A percentile compares a stretch with the other conserved stretches of the same genome.
Evolutionary conservation across 78 protist genomes (phyloP).

Genomic region (Guillardia theta): DNA sequence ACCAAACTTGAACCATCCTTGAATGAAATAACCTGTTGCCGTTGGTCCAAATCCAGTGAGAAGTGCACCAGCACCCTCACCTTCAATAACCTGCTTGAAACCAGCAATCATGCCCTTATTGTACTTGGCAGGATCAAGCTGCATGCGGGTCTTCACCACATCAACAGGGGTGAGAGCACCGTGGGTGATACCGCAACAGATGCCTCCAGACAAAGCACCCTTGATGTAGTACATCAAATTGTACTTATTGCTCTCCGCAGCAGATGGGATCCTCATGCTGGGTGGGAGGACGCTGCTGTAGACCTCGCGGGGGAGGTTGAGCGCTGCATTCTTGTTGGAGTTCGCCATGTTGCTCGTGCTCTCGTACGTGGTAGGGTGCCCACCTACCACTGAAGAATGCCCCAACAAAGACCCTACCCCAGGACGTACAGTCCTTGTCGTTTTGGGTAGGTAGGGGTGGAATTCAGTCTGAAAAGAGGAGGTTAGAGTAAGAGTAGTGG

Average conservation of each 20-base stretch:
- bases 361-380: background rate
- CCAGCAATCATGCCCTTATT: conserved; percentile 54
- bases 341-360: background rate
- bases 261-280: background rate
- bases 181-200: conserved; percentile 72
- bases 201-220: conserved; percentile 66
- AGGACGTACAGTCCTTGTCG: no score
- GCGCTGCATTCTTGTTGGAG: background rate
- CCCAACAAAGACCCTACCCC: background rate
- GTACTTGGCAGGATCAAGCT: conserved; percentile 46
- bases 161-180: conserved; percentile 68
- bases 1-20: conserved; percentile 69
- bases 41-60: conserved; percentile 53
- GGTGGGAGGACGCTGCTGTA: background rate
- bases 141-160: conserved; percentile 76
- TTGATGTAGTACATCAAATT: background rate
- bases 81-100: conserved; percentile 26
- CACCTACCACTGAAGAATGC: background rate
- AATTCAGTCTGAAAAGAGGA: no score
- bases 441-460: no score
- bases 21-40: conserved; percentile 54
- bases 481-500: no score
- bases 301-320: background rate
- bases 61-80: conserved; percentile 57
- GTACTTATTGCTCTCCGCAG: background rate